Percentiles rank a stretch among this genome's conserved stretches.
Conservation (phyloP, 257 asterid species). For the Lycium barbarum region DNA sequence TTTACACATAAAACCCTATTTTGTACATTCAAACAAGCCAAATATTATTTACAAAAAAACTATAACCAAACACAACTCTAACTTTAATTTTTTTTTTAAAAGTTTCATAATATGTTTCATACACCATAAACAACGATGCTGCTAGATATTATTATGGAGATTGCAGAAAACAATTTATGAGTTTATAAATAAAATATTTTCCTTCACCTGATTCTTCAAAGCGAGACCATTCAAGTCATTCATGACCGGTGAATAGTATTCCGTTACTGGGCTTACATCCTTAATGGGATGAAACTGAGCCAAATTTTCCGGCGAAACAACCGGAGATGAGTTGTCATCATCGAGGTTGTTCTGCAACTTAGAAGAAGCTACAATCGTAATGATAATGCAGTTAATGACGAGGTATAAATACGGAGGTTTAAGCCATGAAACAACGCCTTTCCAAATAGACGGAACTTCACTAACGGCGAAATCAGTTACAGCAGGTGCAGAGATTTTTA, state of each 20-base stretch:
- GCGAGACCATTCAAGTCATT: slow-evolving; percentile 38
- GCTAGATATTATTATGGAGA: too few relatives aligned
- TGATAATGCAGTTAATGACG: slow-evolving; percentile 78
- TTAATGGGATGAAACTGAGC: slow-evolving; percentile 27
- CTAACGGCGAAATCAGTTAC: slow-evolving; percentile 55
- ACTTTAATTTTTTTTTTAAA: too few relatives aligned
- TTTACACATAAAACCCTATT: too few relatives aligned
- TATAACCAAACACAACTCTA: too few relatives aligned
- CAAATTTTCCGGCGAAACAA: not conserved
- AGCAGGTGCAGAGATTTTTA: slow-evolving; percentile 56
- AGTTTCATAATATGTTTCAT: too few relatives aligned
- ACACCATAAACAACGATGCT: too few relatives aligned
- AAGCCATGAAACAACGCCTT: slow-evolving; percentile 72
- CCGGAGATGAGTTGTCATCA: slow-evolving; percentile 34
- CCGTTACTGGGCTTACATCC: slow-evolving; percentile 26
- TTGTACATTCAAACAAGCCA: too few relatives aligned
- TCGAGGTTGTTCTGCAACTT: slow-evolving; percentile 60
- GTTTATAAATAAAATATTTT: too few relatives aligned
- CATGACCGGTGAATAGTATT: not conserved
- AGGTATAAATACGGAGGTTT: slow-evolving; percentile 84
- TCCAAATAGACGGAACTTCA: slow-evolving; percentile 66
- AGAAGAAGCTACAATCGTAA: slow-evolving; percentile 75
- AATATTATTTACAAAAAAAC: too few relatives aligned
- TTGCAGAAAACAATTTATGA: too few relatives aligned
- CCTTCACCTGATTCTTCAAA: slow-evolving; percentile 5